Percentiles rank a stretch among this genome's conserved stretches.
Evolutionary conservation across 305 asterid species (phyloP).

Genomic region (Fraxinus baroniana): DNA sequence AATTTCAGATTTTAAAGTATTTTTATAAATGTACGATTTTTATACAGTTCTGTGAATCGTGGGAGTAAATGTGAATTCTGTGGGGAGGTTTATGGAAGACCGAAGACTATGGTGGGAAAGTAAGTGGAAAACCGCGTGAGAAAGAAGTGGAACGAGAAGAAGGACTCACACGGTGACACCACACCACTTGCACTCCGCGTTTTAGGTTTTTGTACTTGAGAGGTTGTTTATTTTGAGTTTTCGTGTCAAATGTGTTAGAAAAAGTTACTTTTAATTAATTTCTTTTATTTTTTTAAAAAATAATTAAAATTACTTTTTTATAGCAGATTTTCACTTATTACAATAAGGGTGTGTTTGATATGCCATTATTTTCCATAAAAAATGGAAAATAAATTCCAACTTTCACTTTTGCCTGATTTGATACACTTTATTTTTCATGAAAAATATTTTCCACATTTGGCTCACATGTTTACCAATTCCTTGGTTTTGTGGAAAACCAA

Average conservation of each 20-base stretch:
- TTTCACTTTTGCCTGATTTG: too few species aligned
- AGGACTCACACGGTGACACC: neutral
- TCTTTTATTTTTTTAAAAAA: too few species aligned
- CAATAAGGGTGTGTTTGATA: too few species aligned
- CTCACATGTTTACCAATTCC: too few species aligned
- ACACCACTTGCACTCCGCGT: neutral
- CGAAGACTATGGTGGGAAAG: neutral
- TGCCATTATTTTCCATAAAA: too few species aligned
- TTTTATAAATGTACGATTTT: neutral
- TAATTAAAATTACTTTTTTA: too few species aligned
- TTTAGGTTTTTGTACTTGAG: neutral
- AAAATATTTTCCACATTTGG: too few species aligned
- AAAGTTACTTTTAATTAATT: neutral
- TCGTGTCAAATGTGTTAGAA: neutral
- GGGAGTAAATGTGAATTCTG: neutral
- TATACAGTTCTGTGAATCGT: neutral
- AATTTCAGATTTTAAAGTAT: neutral
- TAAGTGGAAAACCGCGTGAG: constrained; percentile 1
- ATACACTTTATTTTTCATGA: too few species aligned
- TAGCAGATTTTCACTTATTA: too few species aligned
- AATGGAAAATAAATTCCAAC: too few species aligned
- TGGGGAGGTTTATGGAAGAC: neutral
- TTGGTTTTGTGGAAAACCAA: too few species aligned
- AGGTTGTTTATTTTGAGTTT: too few species aligned
- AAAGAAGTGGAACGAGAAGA: neutral